Evolutionary conservation across 2,329 filamentous ascomycete genomes (phyloP).

Genomic region (Diaporthe sp.): DNA sequence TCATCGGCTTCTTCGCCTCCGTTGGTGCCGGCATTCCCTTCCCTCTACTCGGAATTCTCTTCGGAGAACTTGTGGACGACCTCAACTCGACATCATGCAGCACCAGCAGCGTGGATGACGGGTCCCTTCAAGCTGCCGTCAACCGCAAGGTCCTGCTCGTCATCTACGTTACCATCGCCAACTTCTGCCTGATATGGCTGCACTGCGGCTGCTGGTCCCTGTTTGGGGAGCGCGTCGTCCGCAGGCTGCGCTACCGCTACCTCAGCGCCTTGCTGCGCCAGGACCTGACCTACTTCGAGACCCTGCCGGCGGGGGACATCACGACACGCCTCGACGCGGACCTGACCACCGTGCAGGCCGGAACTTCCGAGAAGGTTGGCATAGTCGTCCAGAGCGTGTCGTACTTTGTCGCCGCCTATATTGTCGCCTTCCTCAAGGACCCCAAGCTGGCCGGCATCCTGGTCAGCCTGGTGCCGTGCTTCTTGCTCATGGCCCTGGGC

Average conservation of each 20-base stretch:
- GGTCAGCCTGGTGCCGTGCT: conserved; percentile 68
- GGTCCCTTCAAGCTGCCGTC: conserved; percentile 6
- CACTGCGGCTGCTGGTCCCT: conserved; percentile 48
- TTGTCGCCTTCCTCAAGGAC: conserved; percentile 73
- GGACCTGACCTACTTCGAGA: conserved; percentile 71
- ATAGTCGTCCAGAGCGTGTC: conserved; percentile 69
- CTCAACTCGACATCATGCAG: conserved; percentile 18
- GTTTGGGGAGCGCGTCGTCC: conserved; percentile 68
- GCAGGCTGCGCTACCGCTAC: conserved; percentile 69
- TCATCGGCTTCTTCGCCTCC: conserved; percentile 12
- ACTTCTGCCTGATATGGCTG: conserved; percentile 34
- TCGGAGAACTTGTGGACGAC: conserved; percentile 30
- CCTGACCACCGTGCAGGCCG: conserved; percentile 71
- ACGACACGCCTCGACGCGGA: conserved; percentile 70
- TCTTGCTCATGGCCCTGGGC: conserved; percentile 67
- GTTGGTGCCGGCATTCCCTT: conserved; percentile 32
- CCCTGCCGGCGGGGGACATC: conserved; percentile 68
- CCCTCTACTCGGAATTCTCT: conserved; percentile 32
- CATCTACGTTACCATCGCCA: conserved; percentile 18
- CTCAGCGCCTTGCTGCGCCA: conserved; percentile 67
- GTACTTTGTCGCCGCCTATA: conserved; percentile 73
- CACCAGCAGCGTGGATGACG: background rate
- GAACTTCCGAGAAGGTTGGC: conserved; percentile 74
- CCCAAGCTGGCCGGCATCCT: conserved; percentile 70
- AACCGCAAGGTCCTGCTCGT: conserved; percentile 26